Conservation (phyloP, 148 eudicot species). For the Persicaria tinctoria region DNA sequence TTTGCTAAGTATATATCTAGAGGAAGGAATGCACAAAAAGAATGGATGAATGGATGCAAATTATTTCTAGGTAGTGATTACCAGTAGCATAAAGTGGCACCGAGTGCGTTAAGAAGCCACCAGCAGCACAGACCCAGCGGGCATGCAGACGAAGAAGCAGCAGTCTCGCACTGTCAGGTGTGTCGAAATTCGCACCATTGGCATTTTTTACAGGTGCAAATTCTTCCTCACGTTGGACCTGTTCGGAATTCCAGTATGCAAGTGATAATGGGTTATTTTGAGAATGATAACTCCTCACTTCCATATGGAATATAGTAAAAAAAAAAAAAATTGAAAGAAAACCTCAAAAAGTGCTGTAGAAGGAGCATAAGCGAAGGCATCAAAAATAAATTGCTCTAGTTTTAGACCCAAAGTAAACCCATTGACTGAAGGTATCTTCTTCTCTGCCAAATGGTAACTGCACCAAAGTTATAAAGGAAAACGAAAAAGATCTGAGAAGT, state of each 20-base stretch:
- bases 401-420: constrained; percentile 73
- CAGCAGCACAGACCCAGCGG: constrained; percentile 99
- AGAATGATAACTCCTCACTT: too few species aligned
- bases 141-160: constrained; percentile 89
- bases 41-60: too few species aligned
- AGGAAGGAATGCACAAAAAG: too few species aligned
- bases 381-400: constrained; percentile 89
- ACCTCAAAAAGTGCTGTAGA: constrained; percentile 95
- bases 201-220: constrained; percentile 98
- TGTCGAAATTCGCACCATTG: constrained; percentile 84
- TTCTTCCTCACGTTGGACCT: constrained; percentile 96
- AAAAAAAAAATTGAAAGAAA: background rate
- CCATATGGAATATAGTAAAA: too few species aligned
- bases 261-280: too few species aligned
- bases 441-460: constrained; percentile 98
- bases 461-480: constrained; percentile 10
- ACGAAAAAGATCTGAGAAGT: too few species aligned
- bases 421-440: constrained; percentile 76
- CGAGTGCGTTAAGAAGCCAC: constrained; percentile 93
- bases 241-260: background rate
- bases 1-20: too few species aligned
- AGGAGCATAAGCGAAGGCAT: constrained; percentile 91
- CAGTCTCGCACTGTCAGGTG: constrained; percentile 93
- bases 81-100: constrained; percentile 57
- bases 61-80: too few species aligned